phyloP scores from a whole-genome alignment of 257 asterid genomes.

The Solanum okadae region DNA sequence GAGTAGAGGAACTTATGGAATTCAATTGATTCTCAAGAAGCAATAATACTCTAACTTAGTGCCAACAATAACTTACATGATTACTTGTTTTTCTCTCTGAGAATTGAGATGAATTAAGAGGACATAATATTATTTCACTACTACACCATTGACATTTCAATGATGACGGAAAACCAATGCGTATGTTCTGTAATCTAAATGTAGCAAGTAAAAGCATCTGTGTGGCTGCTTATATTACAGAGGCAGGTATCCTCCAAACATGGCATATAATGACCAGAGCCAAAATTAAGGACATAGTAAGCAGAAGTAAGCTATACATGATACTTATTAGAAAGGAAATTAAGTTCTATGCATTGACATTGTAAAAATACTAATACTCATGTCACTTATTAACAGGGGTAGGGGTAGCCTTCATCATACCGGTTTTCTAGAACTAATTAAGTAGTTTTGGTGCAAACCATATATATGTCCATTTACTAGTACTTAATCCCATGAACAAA shows the following conservation, averaged over 20 bases:
- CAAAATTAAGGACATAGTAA: background rate
- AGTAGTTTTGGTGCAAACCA: background rate
- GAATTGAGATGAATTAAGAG: background rate
- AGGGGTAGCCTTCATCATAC: background rate
- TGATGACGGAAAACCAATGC: background rate
- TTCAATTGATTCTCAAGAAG: background rate
- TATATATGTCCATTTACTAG: background rate
- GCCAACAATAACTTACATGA: background rate
- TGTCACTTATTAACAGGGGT: background rate
- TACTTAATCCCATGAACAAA: no score
- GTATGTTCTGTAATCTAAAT: background rate
- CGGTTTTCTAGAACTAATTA: background rate
- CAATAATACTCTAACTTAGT: background rate
- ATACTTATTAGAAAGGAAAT: background rate
- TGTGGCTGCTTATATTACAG: background rate
- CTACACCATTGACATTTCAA: background rate
- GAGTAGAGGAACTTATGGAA: background rate
- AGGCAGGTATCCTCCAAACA: background rate
- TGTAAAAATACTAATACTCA: no score
- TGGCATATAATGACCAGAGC: background rate
- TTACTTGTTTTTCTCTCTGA: background rate
- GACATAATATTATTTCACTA: background rate
- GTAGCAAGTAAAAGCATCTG: background rate
- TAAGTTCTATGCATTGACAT: background rate
- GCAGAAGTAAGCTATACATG: background rate